These are phyloP conservation scores for Pleurotus tuber-regium DNA, from an alignment of 768 basidiomycete genomes.

Conservation along the genomic window DNA sequence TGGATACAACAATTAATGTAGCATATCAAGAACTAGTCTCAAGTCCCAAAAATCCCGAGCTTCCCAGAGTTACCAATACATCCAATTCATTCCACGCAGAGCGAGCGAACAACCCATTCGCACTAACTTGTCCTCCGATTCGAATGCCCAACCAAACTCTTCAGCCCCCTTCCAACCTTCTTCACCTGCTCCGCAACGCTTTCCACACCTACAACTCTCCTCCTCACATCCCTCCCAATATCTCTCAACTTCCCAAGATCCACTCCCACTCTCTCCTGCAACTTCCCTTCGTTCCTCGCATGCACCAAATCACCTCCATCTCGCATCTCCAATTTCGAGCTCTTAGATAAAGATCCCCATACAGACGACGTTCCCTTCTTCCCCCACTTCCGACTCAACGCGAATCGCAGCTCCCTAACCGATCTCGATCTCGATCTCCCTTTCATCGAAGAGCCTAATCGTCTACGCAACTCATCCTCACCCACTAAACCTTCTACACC, in stretches of 20 bases:
- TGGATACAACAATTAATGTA: too few species aligned
- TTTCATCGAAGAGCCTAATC: not conserved
- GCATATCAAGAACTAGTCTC: too few species aligned
- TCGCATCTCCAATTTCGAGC: not conserved
- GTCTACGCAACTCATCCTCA: too few species aligned
- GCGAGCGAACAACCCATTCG: not conserved
- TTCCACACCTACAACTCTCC: constrained; percentile 3
- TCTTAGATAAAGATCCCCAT: not conserved
- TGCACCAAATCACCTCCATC: not conserved
- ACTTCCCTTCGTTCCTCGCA: not conserved
- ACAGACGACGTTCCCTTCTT: not conserved
- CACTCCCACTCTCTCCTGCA: not conserved
- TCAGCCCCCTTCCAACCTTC: constrained; percentile 8
- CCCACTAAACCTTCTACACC: not conserved
- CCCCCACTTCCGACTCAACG: constrained; percentile 3
- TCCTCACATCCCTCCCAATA: constrained; percentile 5
- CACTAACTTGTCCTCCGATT: not conserved
- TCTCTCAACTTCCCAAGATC: constrained; percentile 5
- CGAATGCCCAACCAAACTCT: not conserved
- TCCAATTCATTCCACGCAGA: not conserved
- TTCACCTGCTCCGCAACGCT: constrained; percentile 4
- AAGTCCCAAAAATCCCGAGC: too few species aligned
- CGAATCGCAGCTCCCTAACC: not conserved
- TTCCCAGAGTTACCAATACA: too few species aligned
- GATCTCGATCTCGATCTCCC: not conserved